Percentiles rank a stretch among this genome's conserved stretches.
These are phyloP conservation scores for Entomophthora muscae DNA, from an alignment of 371 early-diverging fungal genomes.

Conservation along the genomic window DNA sequence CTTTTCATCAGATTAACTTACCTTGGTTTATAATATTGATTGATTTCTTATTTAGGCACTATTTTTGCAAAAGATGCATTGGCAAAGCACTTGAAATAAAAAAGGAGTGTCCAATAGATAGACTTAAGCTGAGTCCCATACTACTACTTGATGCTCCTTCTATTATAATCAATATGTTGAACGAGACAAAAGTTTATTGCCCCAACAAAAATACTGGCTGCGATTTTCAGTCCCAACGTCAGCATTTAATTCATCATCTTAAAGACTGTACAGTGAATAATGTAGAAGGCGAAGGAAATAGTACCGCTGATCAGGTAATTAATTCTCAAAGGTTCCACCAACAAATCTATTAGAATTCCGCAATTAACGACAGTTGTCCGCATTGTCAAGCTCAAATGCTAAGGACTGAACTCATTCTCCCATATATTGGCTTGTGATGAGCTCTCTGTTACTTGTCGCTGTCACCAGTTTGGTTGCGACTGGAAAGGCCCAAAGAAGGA, in stretches of 20 bases:
- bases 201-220: neutral
- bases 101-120: slow-evolving; percentile 8
- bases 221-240: neutral
- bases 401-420: neutral
- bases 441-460: neutral
- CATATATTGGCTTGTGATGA: slow-evolving; percentile 1
- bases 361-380: neutral
- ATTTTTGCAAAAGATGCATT: slow-evolving; percentile 4
- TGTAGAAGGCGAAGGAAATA: neutral
- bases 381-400: neutral
- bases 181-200: neutral
- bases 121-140: neutral
- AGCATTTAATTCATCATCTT: neutral
- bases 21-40: neutral
- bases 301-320: neutral
- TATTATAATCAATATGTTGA: slow-evolving; percentile 2
- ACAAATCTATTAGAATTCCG: neutral
- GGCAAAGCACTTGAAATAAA: neutral
- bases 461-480: neutral
- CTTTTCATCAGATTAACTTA: neutral
- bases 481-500: slow-evolving; percentile 1
- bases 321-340: neutral
- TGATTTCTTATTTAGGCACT: neutral
- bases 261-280: neutral
- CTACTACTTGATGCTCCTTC: neutral